Percentiles rank a stretch among this genome's conserved stretches.
Conservation (phyloP, 116 monocot species). For the Phalaenopsis hybrid region DNA sequence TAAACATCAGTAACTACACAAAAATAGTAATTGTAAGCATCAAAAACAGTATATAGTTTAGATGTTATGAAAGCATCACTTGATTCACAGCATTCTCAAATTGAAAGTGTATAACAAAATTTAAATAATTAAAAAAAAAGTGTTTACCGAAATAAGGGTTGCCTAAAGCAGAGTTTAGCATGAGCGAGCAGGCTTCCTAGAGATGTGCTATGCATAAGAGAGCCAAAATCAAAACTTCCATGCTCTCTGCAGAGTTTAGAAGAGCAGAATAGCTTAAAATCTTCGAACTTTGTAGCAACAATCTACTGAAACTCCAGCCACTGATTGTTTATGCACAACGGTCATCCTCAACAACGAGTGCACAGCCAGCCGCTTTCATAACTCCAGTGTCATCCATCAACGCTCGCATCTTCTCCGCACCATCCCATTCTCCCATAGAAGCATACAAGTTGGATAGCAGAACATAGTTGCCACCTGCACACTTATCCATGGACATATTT, state of each 20-base stretch:
- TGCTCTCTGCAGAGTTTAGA: not conserved
- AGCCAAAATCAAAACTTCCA: not conserved
- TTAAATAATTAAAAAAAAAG: not conserved
- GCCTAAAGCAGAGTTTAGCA: not conserved
- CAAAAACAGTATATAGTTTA: not conserved
- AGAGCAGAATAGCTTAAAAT: not conserved
- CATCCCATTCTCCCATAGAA: slow-evolving; percentile 62
- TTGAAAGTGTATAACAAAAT: no score
- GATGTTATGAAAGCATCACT: not conserved
- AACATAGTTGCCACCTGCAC: slow-evolving; percentile 85
- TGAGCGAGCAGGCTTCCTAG: not conserved
- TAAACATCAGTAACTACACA: not conserved
- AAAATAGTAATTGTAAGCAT: not conserved
- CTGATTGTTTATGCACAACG: not conserved
- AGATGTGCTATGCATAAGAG: not conserved
- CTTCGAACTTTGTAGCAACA: not conserved
- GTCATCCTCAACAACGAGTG: slow-evolving; percentile 23
- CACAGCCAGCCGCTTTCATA: slow-evolving; percentile 65
- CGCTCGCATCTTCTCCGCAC: slow-evolving; percentile 57
- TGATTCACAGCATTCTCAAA: not conserved
- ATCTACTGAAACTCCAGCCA: not conserved
- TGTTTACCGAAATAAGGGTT: not conserved
- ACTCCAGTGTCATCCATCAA: slow-evolving; percentile 80
- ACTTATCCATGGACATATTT: slow-evolving; percentile 38
- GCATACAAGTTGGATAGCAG: slow-evolving; percentile 88